phyloP scores from a whole-genome alignment of 2,329 filamentous ascomycete species.

The Westerdykella ornata region DNA sequence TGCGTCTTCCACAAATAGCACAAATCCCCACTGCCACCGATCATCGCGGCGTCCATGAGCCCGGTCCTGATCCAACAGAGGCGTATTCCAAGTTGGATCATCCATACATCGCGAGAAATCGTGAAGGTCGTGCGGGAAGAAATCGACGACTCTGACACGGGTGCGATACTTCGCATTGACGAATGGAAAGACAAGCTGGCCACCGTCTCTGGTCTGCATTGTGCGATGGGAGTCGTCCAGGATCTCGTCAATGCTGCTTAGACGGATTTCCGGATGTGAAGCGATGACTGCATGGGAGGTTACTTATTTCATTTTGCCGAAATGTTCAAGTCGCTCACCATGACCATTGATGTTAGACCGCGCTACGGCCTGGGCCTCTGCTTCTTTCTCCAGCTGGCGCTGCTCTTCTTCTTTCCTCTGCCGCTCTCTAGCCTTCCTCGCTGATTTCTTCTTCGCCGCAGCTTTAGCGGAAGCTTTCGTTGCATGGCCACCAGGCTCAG shows the following conservation, averaged over 20 bases:
- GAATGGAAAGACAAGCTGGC: constrained; percentile 58
- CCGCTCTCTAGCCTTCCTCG: constrained; percentile 31
- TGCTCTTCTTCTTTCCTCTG: constrained; percentile 25
- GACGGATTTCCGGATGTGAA: constrained; percentile 34
- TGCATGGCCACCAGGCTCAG: too few species aligned
- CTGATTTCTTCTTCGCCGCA: constrained; percentile 33
- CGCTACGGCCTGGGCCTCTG: constrained; percentile 9
- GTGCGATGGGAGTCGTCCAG: constrained; percentile 43
- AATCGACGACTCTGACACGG: constrained; percentile 74
- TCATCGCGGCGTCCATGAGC: constrained; percentile 27
- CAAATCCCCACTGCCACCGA: constrained; percentile 79
- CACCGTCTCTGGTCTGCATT: constrained; percentile 23
- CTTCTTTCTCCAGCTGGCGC: constrained; percentile 19
- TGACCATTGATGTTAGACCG: constrained; percentile 34
- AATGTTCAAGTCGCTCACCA: constrained; percentile 27
- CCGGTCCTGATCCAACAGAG: background rate
- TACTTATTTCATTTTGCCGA: constrained; percentile 1
- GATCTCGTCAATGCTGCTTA: constrained; percentile 41
- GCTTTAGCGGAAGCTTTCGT: too few species aligned
- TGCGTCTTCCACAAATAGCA: constrained; percentile 68
- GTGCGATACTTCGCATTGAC: constrained; percentile 64
- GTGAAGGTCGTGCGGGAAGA: constrained; percentile 60
- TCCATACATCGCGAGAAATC: constrained; percentile 57
- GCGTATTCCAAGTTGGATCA: constrained; percentile 25
- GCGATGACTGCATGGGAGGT: constrained; percentile 42